Percentiles rank a stretch among this genome's conserved stretches.
Evolutionary conservation across 805 yeast species (phyloP).

Genomic region (Ogataea kodamae): DNA sequence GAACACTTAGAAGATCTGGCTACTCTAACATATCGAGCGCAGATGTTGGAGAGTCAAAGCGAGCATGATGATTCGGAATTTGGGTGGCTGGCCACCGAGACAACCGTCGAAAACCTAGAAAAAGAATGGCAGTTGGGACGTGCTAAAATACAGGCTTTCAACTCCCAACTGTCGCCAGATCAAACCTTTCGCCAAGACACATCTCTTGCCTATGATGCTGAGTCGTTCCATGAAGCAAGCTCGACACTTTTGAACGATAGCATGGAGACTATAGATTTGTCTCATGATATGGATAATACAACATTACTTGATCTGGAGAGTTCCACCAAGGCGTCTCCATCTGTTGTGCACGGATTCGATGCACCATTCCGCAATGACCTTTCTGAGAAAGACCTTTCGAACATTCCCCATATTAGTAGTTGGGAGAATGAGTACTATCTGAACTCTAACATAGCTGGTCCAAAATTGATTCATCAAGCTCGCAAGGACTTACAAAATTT

Average conservation of each 20-base stretch:
- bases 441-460: background rate
- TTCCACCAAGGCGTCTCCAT: too few species aligned
- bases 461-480: too few species aligned
- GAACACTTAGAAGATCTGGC: slow-evolving; percentile 32
- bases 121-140: slow-evolving; percentile 36
- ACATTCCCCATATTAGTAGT: too few species aligned
- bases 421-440: background rate
- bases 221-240: background rate
- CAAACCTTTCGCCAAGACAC: slow-evolving; percentile 2
- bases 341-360: slow-evolving; percentile 6
- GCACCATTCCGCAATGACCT: slow-evolving; percentile 1
- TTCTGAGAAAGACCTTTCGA: slow-evolving; percentile 1
- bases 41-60: slow-evolving; percentile 33
- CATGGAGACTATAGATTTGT: background rate
- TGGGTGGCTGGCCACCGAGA: slow-evolving; percentile 44
- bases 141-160: slow-evolving; percentile 1
- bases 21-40: slow-evolving; percentile 32
- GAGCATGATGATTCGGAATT: slow-evolving; percentile 34
- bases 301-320: background rate
- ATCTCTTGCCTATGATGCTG: background rate
- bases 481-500: too few species aligned
- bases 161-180: background rate
- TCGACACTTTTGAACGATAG: slow-evolving; percentile 15
- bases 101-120: slow-evolving; percentile 42
- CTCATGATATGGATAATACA: background rate